Conservation (phyloP, 1,139 yeast genomes). For the Zhuliangozyma parablackwelliae region DNA sequence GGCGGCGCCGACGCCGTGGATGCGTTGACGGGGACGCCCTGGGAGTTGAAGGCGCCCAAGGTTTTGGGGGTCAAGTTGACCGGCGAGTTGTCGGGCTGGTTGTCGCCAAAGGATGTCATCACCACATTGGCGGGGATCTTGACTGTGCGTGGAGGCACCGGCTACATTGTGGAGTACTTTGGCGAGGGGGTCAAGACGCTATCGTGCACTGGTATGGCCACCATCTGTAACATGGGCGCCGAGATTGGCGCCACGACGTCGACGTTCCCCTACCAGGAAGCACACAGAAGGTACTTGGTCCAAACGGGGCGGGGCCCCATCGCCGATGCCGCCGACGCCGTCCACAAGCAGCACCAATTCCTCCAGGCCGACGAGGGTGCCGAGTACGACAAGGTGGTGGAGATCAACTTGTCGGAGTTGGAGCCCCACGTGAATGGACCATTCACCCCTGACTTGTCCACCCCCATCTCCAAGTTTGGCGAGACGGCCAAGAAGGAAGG, state of each 20-base stretch:
- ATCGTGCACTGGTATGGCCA: conserved; percentile 98
- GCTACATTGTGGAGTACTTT: conserved; percentile 88
- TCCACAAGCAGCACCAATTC: conserved; percentile 55
- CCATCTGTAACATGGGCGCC: conserved; percentile 99
- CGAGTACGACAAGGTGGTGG: conserved; percentile 77
- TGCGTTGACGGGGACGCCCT: conserved; percentile 94
- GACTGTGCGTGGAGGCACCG: conserved; percentile 98
- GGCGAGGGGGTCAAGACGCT: conserved; percentile 87
- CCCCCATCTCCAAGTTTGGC: conserved; percentile 74
- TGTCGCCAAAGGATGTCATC: conserved; percentile 94
- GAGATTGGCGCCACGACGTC: conserved; percentile 99
- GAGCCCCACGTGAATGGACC: conserved; percentile 96
- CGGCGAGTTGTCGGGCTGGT: conserved; percentile 85
- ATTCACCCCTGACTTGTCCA: conserved; percentile 89
- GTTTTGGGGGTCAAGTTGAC: conserved; percentile 86
- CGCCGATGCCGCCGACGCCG: conserved; percentile 72
- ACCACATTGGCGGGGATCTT: conserved; percentile 82
- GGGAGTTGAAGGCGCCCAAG: conserved; percentile 98
- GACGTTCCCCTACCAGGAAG: conserved; percentile 89
- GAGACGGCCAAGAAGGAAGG: conserved; percentile 57
- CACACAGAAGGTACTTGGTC: conserved; percentile 73
- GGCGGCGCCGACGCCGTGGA: conserved; percentile 99
- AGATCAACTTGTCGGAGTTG: conserved; percentile 66
- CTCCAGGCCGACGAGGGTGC: conserved; percentile 78
- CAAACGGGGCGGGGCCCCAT: conserved; percentile 81